Evolutionary conservation across 1,284 basidiomycete species (phyloP), one percentile per base, ranked within the genome.

Genomic region (Flammula alnicola): DNA sequence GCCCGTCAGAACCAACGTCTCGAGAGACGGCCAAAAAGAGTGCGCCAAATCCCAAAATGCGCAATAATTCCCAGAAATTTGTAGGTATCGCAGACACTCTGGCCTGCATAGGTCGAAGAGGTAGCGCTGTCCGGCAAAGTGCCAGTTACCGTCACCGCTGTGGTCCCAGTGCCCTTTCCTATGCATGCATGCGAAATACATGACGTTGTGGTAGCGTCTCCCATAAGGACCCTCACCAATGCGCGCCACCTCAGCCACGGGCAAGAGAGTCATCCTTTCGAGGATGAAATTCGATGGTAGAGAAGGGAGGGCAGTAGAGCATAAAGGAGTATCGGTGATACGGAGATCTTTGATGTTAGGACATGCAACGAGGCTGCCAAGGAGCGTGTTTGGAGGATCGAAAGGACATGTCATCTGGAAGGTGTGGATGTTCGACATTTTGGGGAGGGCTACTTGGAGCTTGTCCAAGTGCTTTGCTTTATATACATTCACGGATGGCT

Each of bases 181-280:
- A 47, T 73, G 73, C 44, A 68, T 65, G 1, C 71, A 60, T 23
- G 60, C 58, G 47, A 68, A 69, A 31, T 73, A 74, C 12, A 60
- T 40, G 5, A 62, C 43, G 20, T 69, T 68, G 14, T 65, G 59
- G 54, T 66, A 69, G 26, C 66, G 67, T 6, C 59, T 47, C 30
- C 71, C 63, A 43, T 64, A 70, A 1, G 71, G 67, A 2, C 70
- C 71, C 40, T 74, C 71, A 2, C 72, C 72, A 1, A 70, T 62
- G 2, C 71, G 64, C 9, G 68, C 61, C 2, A 67, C 71, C 53
- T 74, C 69, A 1, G 61, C 69, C 3, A 74, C 70, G 8, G 70
- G 68, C 4, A 67, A 60, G 31, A 73, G 58, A 11, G 67, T 53
- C 6, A 74, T 44, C 2, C 64, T 53, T 36, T 69, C 64, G 19